Evolutionary conservation across 768 basidiomycete species (phyloP).

Genomic region (Trametes coccinea): DNA sequence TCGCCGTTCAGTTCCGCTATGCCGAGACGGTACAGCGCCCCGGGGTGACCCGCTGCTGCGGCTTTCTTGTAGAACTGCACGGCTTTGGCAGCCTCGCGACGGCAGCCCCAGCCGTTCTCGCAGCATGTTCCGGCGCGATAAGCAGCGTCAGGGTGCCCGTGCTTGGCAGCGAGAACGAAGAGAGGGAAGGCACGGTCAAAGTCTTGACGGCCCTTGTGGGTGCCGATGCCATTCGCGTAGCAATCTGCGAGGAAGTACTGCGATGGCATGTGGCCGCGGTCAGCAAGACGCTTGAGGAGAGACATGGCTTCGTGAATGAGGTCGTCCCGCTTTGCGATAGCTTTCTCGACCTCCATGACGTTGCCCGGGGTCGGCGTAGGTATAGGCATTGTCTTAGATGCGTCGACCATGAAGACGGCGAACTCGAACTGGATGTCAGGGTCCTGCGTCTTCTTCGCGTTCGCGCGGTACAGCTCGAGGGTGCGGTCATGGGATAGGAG

Average conservation of each 20-base stretch:
- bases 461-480: constrained; percentile 93
- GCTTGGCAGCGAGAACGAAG: constrained; percentile 95
- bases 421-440: constrained; percentile 98
- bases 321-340: constrained; percentile 80
- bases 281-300: constrained; percentile 88
- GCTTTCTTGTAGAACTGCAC: constrained; percentile 93
- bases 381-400: constrained; percentile 85
- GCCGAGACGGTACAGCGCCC: constrained; percentile 95
- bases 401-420: constrained; percentile 98
- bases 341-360: constrained; percentile 78
- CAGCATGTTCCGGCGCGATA: constrained; percentile 97
- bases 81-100: constrained; percentile 89
- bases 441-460: constrained; percentile 98
- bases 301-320: constrained; percentile 85
- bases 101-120: constrained; percentile 98
- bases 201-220: constrained; percentile 86
- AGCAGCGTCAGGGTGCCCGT: constrained; percentile 92
- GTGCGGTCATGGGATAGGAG: constrained; percentile 95
- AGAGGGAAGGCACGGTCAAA: constrained; percentile 97
- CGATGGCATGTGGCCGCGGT: constrained; percentile 89
- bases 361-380: constrained; percentile 70
- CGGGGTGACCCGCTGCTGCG: constrained; percentile 86
- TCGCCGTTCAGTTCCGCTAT: constrained; percentile 96
- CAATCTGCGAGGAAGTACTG: constrained; percentile 99
- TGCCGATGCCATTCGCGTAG: constrained; percentile 97